Conservation (phyloP, 164 flowering plant genomes). For the Chimonanthus praecox region DNA sequence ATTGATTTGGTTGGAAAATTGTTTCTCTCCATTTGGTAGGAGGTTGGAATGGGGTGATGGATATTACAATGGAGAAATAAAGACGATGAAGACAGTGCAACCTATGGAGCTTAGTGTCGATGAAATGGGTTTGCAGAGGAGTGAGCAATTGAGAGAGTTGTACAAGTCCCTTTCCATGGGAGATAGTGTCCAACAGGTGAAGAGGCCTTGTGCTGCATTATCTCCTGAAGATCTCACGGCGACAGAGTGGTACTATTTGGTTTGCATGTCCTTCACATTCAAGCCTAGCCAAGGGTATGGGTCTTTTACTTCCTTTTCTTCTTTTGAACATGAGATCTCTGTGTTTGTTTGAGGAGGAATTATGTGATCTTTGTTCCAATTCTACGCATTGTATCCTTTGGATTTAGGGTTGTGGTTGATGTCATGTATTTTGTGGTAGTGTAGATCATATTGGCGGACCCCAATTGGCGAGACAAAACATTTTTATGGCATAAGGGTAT, state of each 20-base stretch:
- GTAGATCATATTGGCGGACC: no score
- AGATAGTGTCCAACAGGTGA: constrained; percentile 49
- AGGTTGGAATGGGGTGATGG: constrained; percentile 84
- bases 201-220: constrained; percentile 73
- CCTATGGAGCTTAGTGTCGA: constrained; percentile 50
- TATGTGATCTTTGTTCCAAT: background rate
- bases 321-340: no score
- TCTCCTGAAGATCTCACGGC: constrained; percentile 95
- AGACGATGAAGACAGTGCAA: constrained; percentile 85
- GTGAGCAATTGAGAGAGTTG: constrained; percentile 78
- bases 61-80: constrained; percentile 91
- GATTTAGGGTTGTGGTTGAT: background rate
- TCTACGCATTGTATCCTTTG: background rate
- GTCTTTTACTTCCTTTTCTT: background rate
- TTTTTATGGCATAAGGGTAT: no score
- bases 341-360: background rate
- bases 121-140: constrained; percentile 67
- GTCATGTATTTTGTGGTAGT: no score
- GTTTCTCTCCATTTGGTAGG: constrained; percentile 25
- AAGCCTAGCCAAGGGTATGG: constrained; percentile 64
- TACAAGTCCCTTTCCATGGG: constrained; percentile 63
- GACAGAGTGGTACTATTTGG: constrained; percentile 86
- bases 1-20: background rate
- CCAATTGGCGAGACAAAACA: no score
- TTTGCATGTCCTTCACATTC: constrained; percentile 90